These are phyloP conservation scores for Backusella luteola DNA, from an alignment of 192 early-diverging fungal genomes.

Conservation along the genomic window DNA sequence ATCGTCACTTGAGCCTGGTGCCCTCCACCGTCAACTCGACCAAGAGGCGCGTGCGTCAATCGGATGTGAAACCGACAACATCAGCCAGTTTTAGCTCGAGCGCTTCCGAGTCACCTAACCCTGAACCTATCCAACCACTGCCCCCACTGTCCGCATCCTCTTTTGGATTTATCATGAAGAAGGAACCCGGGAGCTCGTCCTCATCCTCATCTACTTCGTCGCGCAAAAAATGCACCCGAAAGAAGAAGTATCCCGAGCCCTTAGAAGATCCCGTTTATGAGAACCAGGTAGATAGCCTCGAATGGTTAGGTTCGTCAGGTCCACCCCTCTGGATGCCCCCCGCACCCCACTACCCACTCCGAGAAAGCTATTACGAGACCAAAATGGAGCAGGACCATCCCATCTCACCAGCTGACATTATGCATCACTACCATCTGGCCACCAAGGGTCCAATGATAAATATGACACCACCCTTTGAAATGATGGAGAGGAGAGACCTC, in stretches of 20 bases:
- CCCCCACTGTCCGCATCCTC: neutral
- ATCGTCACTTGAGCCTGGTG: slow-evolving; percentile 24
- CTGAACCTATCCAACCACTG: neutral
- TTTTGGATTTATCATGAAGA: neutral
- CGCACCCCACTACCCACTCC: neutral
- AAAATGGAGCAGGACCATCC: neutral
- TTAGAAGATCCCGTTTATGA: too few species aligned
- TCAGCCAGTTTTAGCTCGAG: neutral
- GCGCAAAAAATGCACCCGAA: too few species aligned
- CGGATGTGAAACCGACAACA: neutral
- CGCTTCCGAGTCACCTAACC: neutral
- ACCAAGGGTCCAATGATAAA: slow-evolving; percentile 4
- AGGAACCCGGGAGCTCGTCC: neutral
- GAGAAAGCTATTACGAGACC: neutral
- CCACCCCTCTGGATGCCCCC: neutral
- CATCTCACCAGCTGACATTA: neutral
- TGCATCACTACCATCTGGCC: neutral
- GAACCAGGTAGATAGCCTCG: too few species aligned
- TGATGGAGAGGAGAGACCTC: neutral
- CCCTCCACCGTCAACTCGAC: slow-evolving; percentile 4
- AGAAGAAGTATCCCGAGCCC: too few species aligned
- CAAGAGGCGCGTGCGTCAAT: neutral
- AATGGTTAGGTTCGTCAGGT: too few species aligned
- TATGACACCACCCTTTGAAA: neutral
- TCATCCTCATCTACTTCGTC: too few species aligned